Evolutionary conservation across 2,329 filamentous ascomycete genomes (phyloP), one percentile per base, ranked within the genome.

Genomic region (Endocalyx cinctus): DNA sequence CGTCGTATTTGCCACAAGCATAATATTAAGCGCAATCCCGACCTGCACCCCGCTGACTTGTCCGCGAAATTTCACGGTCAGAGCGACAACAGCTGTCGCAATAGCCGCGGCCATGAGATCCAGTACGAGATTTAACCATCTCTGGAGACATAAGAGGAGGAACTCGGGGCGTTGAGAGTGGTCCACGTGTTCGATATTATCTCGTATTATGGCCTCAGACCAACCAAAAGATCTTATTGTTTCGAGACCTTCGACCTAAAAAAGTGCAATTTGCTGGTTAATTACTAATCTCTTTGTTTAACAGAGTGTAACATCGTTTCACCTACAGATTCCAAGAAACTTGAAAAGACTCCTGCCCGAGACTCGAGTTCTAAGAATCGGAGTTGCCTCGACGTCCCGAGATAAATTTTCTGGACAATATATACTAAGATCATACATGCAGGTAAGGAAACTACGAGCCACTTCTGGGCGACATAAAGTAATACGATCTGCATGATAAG

Each of bases 381-480:
- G 3, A 79, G 55, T 42, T 78, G 75, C 0, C 74, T 64, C 0
- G 74, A 77, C 0, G 74, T 77, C 5, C 67, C 62, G 1, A 79
- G 58, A 39, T 76, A 77, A 16, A 69, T 49, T 29, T 63, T 70
- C 38, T 74, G 70, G 4, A 75, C 55, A 0, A 59, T 26, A 34
- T 69, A 75, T 2, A 72, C 48, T 1, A 64, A 42, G 3, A 51
- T 38, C 5, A 64, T 35, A 5, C 66, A 61, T 4, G 66, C 35
- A 0, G 74, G 73, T n/a, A 77, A 57, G 0, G 60, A 61, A 2
- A 68, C 51, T 0, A 60, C 60, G 1, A 73, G 58, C 34, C 66
- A 66, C 22, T 59, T n/a, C 3, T 73, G 66, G 2, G 65, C 62
- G 0, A 59, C 50, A 4, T 62, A 58, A 5, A 77, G 64, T 1